A percentile compares a stretch with the other conserved stretches of the same genome.
These are phyloP conservation scores for Blastosporella zonata DNA, from an alignment of 1,284 basidiomycete species.

Conservation along the genomic window DNA sequence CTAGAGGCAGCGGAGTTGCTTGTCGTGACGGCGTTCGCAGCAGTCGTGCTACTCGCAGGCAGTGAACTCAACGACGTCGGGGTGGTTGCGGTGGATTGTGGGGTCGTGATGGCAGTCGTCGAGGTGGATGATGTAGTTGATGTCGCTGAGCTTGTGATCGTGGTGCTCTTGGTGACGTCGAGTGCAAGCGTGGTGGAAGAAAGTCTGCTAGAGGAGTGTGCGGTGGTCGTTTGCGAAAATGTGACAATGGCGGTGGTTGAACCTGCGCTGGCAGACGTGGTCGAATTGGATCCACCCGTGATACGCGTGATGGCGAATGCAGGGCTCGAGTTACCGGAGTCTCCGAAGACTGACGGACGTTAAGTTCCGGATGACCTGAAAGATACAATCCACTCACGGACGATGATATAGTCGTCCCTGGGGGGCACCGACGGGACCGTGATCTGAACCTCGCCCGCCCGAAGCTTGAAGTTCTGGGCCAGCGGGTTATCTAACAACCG, in stretches of 20 bases:
- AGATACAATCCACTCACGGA: conserved; percentile 30
- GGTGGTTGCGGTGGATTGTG: conserved; percentile 4
- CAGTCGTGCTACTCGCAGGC: conserved; percentile 2
- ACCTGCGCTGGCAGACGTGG: conserved; percentile 15
- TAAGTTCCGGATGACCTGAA: conserved; percentile 6
- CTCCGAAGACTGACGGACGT: conserved; percentile 32
- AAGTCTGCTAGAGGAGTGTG: conserved; percentile 4
- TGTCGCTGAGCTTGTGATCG: conserved; percentile 20
- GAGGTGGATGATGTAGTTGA: neutral
- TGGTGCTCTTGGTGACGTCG: conserved; percentile 31
- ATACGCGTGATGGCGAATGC: conserved; percentile 39
- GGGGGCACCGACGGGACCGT: conserved; percentile 54
- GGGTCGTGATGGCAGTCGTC: neutral
- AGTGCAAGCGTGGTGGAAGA: conserved; percentile 25
- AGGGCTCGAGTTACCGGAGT: conserved; percentile 39
- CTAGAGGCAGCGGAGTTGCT: conserved; percentile 16
- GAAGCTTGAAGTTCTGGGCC: conserved; percentile 52
- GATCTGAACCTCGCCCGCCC: conserved; percentile 46
- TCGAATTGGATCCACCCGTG: conserved; percentile 11
- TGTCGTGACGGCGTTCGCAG: conserved; percentile 6
- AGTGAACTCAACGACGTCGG: neutral
- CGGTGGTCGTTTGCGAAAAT: neutral
- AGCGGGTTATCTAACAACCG: conserved; percentile 45
- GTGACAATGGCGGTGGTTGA: neutral
- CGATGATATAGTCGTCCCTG: conserved; percentile 36